A percentile compares a stretch with the other conserved stretches of the same genome.
Evolutionary conservation across 768 basidiomycete genomes (phyloP).

Genomic region (Cystobasidium ongulense): DNA sequence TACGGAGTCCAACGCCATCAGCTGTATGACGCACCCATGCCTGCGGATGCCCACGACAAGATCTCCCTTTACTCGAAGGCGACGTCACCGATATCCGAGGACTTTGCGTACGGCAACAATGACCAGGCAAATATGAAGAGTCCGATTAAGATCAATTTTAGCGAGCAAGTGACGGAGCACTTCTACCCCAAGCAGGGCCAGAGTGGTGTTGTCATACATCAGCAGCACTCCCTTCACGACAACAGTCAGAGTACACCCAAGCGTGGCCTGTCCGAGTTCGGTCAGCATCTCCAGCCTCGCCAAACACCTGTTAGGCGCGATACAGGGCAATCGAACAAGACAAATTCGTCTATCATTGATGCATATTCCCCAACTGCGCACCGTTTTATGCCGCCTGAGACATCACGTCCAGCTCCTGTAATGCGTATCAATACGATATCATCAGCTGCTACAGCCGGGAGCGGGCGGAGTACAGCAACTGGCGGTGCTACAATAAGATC

Average conservation of each 20-base stretch:
- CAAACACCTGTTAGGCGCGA: neutral
- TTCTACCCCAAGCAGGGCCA: conserved; percentile 30
- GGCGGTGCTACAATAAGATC: neutral
- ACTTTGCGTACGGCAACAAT: neutral
- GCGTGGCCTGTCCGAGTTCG: neutral
- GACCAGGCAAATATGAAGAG: conserved; percentile 3
- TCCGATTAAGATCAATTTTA: conserved; percentile 24
- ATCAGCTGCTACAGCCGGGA: neutral
- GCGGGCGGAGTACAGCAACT: neutral
- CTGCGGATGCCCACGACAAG: conserved; percentile 4
- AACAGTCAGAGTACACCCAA: neutral
- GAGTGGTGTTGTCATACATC: conserved; percentile 14
- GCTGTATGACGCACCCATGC: conserved; percentile 33
- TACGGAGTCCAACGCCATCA: conserved; percentile 31
- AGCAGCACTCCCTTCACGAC: conserved; percentile 1
- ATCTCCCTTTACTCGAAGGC: conserved; percentile 20
- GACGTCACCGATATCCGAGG: neutral
- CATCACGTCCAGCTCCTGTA: neutral
- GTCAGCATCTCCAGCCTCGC: neutral
- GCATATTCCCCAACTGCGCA: neutral
- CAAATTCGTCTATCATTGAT: conserved; percentile 11
- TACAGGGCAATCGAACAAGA: neutral
- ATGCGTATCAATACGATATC: neutral
- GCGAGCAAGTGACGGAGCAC: conserved; percentile 31
- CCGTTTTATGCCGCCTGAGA: neutral